A percentile compares a stretch with the other conserved stretches of the same genome.
phyloP scores from a whole-genome alignment of 2,329 filamentous ascomycete species.

The Hyphodiscus sp. region DNA sequence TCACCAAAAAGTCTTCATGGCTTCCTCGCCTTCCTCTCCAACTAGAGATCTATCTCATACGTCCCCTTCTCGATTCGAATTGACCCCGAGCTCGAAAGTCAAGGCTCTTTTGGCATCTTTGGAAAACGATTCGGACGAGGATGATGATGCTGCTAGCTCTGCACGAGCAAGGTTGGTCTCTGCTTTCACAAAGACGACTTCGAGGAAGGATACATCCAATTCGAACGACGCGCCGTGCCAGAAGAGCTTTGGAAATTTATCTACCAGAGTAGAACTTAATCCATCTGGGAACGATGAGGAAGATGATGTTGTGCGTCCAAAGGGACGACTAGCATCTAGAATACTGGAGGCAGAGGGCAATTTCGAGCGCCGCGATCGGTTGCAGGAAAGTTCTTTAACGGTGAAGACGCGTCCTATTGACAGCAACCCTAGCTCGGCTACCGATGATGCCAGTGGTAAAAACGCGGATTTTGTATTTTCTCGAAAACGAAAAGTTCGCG shows the following conservation, averaged over 20 bases:
- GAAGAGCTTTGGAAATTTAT: constrained; percentile 1
- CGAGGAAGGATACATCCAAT: constrained; percentile 7
- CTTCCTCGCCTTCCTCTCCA: constrained; percentile 43
- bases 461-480: constrained; percentile 18
- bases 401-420: constrained; percentile 37
- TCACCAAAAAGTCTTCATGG: constrained; percentile 34
- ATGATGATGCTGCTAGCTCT: constrained; percentile 15
- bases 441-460: constrained; percentile 24
- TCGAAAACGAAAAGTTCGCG: constrained; percentile 24
- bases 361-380: neutral
- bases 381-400: constrained; percentile 30
- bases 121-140: constrained; percentile 42
- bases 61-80: constrained; percentile 33
- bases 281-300: constrained; percentile 34
- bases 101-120: constrained; percentile 45
- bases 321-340: constrained; percentile 57
- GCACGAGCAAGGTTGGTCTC: constrained; percentile 17
- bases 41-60: constrained; percentile 32
- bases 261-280: neutral
- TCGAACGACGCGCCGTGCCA: constrained; percentile 1
- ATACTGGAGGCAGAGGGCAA: constrained; percentile 37
- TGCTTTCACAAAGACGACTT: constrained; percentile 7
- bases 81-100: constrained; percentile 50
- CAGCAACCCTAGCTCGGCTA: constrained; percentile 25
- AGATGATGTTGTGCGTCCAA: constrained; percentile 47